Evolutionary conservation across 352 stramenopile genomes (phyloP), one percentile per base, ranked within the genome.

Genomic region (Blastocystis sp.): DNA sequence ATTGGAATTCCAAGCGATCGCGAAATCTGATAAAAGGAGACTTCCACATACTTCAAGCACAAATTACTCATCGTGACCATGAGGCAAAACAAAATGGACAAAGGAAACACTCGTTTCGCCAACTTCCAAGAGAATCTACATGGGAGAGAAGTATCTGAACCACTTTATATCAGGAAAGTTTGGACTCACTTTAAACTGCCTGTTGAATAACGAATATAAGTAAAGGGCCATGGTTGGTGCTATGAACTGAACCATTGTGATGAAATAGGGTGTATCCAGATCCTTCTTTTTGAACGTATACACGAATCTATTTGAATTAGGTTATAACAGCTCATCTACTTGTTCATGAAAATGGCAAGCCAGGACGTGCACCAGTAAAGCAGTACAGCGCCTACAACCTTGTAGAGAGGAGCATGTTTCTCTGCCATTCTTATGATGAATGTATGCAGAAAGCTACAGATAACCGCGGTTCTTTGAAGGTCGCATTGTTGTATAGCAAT

Each of bases 1-100:
- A 73, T 48, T 16, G 63, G 63, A 73, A 73, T 73, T 8, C 63
- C 63, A 51, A 73, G 63, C 42, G 63, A 73, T 18, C 63, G 63
- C 16, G 63, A 73, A 73, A 73, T 73, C 63, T 73, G 63, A 27
- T 73, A 73, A 27, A 73, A 73, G 27, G 63, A 73, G 7, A 73
- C 63, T 73, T 73, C 63, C 32, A 73, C 63, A 24, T 73, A 51
- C 38, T 73, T 73, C 18, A 73, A 27, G 27, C 63, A 73, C n/a
- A 73, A 36, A 51, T 73, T 73, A 51, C 63, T 73, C 63, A 73
- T 73, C 11, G 63, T 53, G 3, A 73, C 63, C 63, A 73, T 73
- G 2, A 44, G 8, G 21, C 63, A 73, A 51, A 73, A 73, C 9
- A 73, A 18, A 34, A 73, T 27, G 63, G 63, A 73, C 36, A 73